Percentiles rank a stretch among this genome's conserved stretches.
Evolutionary conservation across 129 eudicot species (phyloP).

Genomic region (Chrysanthemum makinoi): DNA sequence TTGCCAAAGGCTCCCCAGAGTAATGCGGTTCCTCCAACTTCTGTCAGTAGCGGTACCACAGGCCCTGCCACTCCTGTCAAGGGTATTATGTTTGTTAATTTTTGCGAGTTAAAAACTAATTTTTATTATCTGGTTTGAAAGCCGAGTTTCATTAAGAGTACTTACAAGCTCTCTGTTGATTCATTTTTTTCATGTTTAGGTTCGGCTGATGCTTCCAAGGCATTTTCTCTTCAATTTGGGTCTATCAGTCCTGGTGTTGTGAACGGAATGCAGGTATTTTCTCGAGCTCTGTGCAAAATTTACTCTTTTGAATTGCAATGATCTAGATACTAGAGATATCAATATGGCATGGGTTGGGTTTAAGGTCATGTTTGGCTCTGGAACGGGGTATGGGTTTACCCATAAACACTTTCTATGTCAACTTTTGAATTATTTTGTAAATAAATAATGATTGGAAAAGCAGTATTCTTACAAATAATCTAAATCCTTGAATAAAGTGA

Average conservation of each 20-base stretch:
- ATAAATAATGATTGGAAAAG: background rate
- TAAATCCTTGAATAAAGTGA: background rate
- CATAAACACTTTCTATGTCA: background rate
- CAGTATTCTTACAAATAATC: background rate
- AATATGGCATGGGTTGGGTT: background rate
- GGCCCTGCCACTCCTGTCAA: conserved; percentile 66
- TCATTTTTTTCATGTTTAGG: conserved; percentile 24
- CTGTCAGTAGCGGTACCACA: conserved; percentile 33
- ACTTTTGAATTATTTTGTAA: no score
- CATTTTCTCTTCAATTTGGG: conserved; percentile 83
- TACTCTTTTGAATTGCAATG: conserved; percentile 14
- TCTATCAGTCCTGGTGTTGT: conserved; percentile 70
- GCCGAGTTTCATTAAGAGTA: background rate
- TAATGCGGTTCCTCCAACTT: conserved; percentile 30
- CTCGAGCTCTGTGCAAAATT: conserved; percentile 5
- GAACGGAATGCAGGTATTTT: conserved; percentile 77
- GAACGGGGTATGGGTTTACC: background rate
- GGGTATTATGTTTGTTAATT: conserved; percentile 35
- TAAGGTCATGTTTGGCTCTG: background rate
- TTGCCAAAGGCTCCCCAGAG: conserved; percentile 65
- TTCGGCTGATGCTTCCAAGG: conserved; percentile 57
- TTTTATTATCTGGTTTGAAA: background rate
- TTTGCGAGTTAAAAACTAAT: background rate
- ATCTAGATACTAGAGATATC: conserved; percentile 3
- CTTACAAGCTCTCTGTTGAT: conserved; percentile 4